Evolutionary conservation across 129 eudicot species (phyloP), one percentile per base, ranked within the genome.

Genomic region (Mikania micrantha): DNA sequence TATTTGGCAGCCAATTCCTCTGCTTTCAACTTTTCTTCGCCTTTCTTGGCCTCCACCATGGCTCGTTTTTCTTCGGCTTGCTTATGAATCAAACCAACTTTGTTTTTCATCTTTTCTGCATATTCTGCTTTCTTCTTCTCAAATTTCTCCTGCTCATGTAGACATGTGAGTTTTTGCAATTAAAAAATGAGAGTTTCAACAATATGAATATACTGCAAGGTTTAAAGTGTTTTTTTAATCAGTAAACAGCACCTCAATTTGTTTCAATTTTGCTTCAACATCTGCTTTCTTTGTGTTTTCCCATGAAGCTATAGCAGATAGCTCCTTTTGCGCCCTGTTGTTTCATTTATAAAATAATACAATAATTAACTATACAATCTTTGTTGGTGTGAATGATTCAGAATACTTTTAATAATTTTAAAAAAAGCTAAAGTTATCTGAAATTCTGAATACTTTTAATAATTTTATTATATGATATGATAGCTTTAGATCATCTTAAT

Each of bases 51-150:
- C 35, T 73, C 84, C 22, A 88, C 84, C 83, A 82, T 77, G 11
- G 96, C 98, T 69, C 91, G 74, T 77, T 88, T 88, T 78, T 88
- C 96, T 56, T 92, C 95, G 16, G 96, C 96, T 72, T 80, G 74
- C 77, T 88, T 84, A 81, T 88, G 98, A 76, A 92, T 42, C 28
- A 41, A 24, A 60, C 95, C 90, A 3, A 66, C 76, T 72, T 71
- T 80, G 85, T 92, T 92, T 48, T 79, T 88, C 87, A 82, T 78
- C 60, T 78, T 92, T 73, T 88, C 96, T 22, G 78, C 89, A 44
- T 86, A 84, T 41, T 83, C 91, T 61, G 96, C 96, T 69, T 84
- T 88, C 83, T 92, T 92, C 78, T 80, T 84, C 76, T 85, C 96
- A 48, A 76, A 76, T 40, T 78, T 63, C 81, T 92, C 95, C 98